phyloP scores from a whole-genome alignment of 768 basidiomycete species.

The Russula vinacea region DNA sequence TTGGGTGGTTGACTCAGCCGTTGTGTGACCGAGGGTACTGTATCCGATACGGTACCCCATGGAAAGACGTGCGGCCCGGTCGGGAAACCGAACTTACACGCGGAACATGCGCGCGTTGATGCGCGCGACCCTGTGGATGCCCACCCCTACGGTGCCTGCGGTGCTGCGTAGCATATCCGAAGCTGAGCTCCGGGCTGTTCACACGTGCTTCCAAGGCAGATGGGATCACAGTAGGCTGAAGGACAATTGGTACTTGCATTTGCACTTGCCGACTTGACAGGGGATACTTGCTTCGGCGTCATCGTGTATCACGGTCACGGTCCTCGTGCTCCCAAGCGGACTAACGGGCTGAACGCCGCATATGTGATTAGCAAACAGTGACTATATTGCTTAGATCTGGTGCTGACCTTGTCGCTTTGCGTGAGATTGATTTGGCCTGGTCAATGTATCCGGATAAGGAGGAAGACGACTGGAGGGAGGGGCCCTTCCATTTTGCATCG shows the following conservation, averaged over 20 bases:
- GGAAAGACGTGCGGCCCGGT: conserved; percentile 14
- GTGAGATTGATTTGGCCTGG: conserved; percentile 12
- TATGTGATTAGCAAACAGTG: conserved; percentile 11
- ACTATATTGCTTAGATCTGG: conserved; percentile 1
- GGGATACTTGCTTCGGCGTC: neutral
- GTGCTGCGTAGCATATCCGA: neutral
- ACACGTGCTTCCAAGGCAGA: conserved; percentile 15
- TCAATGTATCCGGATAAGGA: conserved; percentile 16
- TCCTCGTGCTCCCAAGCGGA: conserved; percentile 1
- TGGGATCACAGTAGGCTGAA: neutral
- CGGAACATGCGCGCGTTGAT: conserved; percentile 2
- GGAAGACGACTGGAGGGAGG: conserved; percentile 1
- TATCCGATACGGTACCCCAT: conserved; percentile 1
- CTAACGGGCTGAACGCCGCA: conserved; percentile 2
- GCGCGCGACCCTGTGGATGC: neutral
- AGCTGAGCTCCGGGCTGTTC: conserved; percentile 4
- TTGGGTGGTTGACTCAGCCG: conserved; percentile 8
- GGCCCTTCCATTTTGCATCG: conserved; percentile 26
- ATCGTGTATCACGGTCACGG: neutral
- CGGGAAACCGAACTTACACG: conserved; percentile 10
- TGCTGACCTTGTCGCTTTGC: conserved; percentile 8
- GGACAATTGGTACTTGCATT: neutral
- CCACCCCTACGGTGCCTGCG: neutral
- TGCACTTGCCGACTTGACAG: neutral
- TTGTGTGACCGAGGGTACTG: neutral